Conservation (phyloP, 2,329 filamentous ascomycete species). For the Aspergillus sojae region DNA sequence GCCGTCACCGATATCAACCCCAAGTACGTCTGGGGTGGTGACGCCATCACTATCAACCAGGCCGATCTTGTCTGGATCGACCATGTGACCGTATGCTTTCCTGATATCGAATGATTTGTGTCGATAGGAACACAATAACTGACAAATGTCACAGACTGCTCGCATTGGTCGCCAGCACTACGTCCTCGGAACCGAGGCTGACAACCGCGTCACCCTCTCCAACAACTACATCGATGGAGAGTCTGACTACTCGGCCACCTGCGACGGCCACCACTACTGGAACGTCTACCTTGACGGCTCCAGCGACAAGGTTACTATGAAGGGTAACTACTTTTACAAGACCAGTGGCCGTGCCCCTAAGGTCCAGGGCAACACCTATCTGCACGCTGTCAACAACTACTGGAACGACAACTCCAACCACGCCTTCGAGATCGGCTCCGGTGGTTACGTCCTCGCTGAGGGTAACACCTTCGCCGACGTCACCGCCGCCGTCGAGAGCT, state of each 20-base stretch:
- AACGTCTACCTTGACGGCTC: slow-evolving; percentile 59
- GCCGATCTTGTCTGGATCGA: slow-evolving; percentile 52
- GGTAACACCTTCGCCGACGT: slow-evolving; percentile 63
- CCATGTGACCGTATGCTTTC: slow-evolving; percentile 27
- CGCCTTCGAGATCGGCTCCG: slow-evolving; percentile 56
- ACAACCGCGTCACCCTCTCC: slow-evolving; percentile 60
- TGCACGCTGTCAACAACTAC: slow-evolving; percentile 65
- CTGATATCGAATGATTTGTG: slow-evolving; percentile 47
- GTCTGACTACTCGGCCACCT: slow-evolving; percentile 58
- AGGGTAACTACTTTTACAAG: slow-evolving; percentile 64
- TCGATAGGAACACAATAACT: slow-evolving; percentile 27
- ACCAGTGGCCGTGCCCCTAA: slow-evolving; percentile 61
- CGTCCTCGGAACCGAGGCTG: slow-evolving; percentile 57
- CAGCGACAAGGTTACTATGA: slow-evolving; percentile 60
- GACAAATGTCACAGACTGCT: slow-evolving; percentile 47
- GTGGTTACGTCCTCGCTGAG: slow-evolving; percentile 55
- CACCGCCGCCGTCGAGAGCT: slow-evolving; percentile 44
- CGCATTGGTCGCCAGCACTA: slow-evolving; percentile 63
- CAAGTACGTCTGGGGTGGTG: slow-evolving; percentile 62
- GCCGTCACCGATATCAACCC: slow-evolving; percentile 60
- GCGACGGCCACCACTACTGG: slow-evolving; percentile 64
- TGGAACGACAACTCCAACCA: slow-evolving; percentile 59
- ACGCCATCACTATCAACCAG: slow-evolving; percentile 57
- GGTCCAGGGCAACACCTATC: slow-evolving; percentile 57
- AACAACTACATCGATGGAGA: slow-evolving; percentile 62